These are phyloP conservation scores for Arabidopsis suecica DNA, from an alignment of 345 rosid species.

Conservation along the genomic window DNA sequence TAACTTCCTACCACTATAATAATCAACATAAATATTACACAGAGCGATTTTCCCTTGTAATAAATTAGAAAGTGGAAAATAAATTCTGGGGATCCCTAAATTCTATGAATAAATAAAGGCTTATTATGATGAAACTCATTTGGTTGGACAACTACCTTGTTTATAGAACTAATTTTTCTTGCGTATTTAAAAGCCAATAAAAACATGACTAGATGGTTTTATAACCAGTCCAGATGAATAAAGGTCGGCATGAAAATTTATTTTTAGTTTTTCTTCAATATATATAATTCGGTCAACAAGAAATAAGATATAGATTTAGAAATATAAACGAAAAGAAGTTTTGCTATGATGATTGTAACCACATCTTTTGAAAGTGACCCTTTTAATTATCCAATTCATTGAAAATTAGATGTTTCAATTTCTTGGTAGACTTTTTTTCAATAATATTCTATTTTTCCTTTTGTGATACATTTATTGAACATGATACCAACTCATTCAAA, in stretches of 20 bases:
- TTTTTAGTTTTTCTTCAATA: neutral
- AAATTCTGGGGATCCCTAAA: neutral
- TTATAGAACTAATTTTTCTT: slow-evolving; percentile 8
- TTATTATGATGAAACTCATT: neutral
- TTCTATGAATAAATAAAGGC: neutral
- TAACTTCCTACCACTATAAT: neutral
- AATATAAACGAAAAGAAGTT: slow-evolving; percentile 24
- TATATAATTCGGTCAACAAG: slow-evolving; percentile 22
- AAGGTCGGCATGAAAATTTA: slow-evolving; percentile 20
- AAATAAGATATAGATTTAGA: neutral
- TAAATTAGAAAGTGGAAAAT: neutral
- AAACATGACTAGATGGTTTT: slow-evolving; percentile 39
- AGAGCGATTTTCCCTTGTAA: neutral
- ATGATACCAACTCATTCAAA: slow-evolving; percentile 40
- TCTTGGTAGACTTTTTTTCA: neutral
- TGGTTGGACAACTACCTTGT: slow-evolving; percentile 19
- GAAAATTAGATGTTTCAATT: neutral
- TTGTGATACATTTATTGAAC: slow-evolving; percentile 14
- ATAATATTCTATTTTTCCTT: neutral
- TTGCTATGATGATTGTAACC: slow-evolving; percentile 44
- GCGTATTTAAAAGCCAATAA: slow-evolving; percentile 7
- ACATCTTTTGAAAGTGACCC: slow-evolving; percentile 40
- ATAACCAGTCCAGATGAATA: neutral
- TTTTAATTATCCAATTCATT: slow-evolving; percentile 5
- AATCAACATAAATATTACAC: neutral